Evolutionary conservation across 305 asterid genomes (phyloP).

Genomic region (Fraxinus velutina): DNA sequence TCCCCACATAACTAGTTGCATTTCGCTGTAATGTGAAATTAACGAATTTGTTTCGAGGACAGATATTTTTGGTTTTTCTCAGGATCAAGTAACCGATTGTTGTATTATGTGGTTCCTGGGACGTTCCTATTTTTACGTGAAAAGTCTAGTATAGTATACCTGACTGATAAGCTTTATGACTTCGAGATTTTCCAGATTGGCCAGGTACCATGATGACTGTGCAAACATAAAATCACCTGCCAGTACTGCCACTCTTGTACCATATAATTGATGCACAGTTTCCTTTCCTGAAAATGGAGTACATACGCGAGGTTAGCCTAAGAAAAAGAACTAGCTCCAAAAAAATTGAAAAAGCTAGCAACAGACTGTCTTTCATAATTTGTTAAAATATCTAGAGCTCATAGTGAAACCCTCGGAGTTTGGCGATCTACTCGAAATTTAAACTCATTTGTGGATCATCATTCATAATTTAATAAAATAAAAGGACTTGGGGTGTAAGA

Average conservation of each 20-base stretch:
- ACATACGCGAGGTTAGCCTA: not conserved
- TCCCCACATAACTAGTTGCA: not conserved
- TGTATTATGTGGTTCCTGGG: not conserved
- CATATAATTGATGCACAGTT: slow-evolving; percentile 65
- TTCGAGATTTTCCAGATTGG: slow-evolving; percentile 93
- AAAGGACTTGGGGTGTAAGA: not conserved
- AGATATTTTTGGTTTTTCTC: not conserved
- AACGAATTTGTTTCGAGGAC: not conserved
- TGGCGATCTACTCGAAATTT: not conserved
- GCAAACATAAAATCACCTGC: slow-evolving; percentile 97
- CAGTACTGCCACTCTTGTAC: slow-evolving; percentile 41
- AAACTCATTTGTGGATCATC: not conserved
- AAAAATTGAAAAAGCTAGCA: not conserved
- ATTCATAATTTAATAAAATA: not conserved
- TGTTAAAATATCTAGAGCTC: not conserved
- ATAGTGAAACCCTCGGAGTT: not conserved
- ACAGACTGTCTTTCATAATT: not conserved
- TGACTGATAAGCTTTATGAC: not conserved
- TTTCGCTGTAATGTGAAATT: not conserved
- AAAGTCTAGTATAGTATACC: not conserved
- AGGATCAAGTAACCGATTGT: not conserved
- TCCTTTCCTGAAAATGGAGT: slow-evolving; percentile 53
- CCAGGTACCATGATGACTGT: slow-evolving; percentile 95
- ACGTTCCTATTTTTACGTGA: not conserved
- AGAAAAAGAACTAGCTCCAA: not conserved